phyloP scores from a whole-genome alignment of 768 basidiomycete genomes.

The Phlebiopsis gigantea region DNA sequence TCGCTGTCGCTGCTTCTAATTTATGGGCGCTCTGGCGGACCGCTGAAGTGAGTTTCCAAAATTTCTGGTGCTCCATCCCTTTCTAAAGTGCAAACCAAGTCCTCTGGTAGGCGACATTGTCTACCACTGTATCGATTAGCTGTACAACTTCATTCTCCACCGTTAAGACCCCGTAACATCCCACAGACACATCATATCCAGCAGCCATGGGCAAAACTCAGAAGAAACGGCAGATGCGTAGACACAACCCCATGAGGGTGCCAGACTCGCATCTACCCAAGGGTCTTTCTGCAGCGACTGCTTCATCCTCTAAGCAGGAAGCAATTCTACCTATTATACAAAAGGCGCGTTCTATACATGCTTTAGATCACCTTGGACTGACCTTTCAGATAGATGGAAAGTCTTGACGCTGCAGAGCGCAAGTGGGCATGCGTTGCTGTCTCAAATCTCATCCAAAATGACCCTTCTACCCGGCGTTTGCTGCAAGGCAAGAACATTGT shows the following conservation, averaged over 20 bases:
- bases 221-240: constrained; percentile 76
- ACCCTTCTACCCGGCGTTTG: constrained; percentile 84
- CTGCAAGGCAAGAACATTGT: constrained; percentile 91
- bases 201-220: constrained; percentile 84
- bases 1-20: not conserved
- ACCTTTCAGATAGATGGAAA: constrained; percentile 53
- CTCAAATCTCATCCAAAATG: constrained; percentile 93
- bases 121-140: not conserved
- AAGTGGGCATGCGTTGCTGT: constrained; percentile 97
- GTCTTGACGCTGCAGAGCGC: constrained; percentile 71
- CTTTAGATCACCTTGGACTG: not conserved
- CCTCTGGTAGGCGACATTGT: not conserved
- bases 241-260: constrained; percentile 92
- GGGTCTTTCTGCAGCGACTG: constrained; percentile 71
- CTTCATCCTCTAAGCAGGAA: constrained; percentile 69
- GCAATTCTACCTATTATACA: constrained; percentile 84
- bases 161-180: not conserved
- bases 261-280: constrained; percentile 88
- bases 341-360: constrained; percentile 44
- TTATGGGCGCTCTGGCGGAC: not conserved
- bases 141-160: not conserved
- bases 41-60: not conserved
- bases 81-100: not conserved
- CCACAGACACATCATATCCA: not conserved
- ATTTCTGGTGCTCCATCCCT: not conserved